Evolutionary conservation across 2,329 filamentous ascomycete species (phyloP).

Genomic region (Alternaria triticimaculans): DNA sequence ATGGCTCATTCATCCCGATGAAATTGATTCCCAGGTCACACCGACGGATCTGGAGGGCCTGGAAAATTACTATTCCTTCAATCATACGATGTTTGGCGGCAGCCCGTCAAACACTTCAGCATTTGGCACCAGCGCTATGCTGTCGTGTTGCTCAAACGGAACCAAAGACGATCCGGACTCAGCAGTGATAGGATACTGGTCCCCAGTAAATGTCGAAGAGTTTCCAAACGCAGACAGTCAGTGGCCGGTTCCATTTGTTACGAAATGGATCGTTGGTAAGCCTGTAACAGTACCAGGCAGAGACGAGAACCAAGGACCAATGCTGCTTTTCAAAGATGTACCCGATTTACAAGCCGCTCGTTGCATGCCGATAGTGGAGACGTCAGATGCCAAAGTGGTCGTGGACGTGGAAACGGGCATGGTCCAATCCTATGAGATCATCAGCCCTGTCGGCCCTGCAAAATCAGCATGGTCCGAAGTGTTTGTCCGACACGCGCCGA

Average conservation of each 20-base stretch:
- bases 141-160: slow-evolving; percentile 20
- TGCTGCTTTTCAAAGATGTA: slow-evolving; percentile 9
- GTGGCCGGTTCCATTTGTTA: slow-evolving; percentile 13
- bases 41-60: not conserved
- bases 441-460: not conserved
- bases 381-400: slow-evolving; percentile 12
- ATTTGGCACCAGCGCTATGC: not conserved
- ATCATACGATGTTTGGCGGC: not conserved
- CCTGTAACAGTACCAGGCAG: not conserved
- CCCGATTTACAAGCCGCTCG: slow-evolving; percentile 21
- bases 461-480: not conserved
- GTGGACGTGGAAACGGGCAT: slow-evolving; percentile 9
- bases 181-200: slow-evolving; percentile 23
- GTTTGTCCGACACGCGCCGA: slow-evolving; percentile 7
- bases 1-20: slow-evolving; percentile 6
- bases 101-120: slow-evolving; percentile 9
- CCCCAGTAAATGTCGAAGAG: not conserved
- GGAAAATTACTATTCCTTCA: not conserved
- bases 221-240: slow-evolving; percentile 5
- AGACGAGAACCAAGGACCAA: not conserved
- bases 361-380: slow-evolving; percentile 21
- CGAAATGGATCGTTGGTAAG: slow-evolving; percentile 15
- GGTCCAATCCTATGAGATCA: slow-evolving; percentile 14
- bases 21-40: not conserved
- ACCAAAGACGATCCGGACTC: slow-evolving; percentile 2